Base-by-base conservation (phyloP, 2,329 filamentous ascomycete genomes). In the Sporothrix pallida region DNA sequence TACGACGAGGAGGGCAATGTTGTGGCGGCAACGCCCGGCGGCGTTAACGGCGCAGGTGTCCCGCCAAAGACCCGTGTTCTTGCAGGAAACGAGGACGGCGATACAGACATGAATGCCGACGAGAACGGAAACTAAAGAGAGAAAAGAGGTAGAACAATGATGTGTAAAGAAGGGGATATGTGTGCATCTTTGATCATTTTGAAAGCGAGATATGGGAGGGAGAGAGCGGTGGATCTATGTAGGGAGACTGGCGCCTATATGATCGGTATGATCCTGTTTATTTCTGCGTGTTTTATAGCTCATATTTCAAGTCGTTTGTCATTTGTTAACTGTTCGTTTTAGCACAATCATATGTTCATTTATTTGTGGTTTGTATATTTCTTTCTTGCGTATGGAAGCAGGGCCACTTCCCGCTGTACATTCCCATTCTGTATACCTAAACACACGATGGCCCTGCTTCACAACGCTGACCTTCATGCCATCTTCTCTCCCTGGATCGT, bases 1-100 rank as follows among this genome's bases (percentile, higher is more conserved):
- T 92, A 98, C 62, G 94, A 99, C 81, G 96, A 99, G 83, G 88
- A 93, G 68, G 95, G 94, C 74, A 91, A 97, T 73, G 91, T 97
- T 7, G 93, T 95, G 26, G 93, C 94, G 2, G 87, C 91, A 42
- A 98, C 95, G 2, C 95, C 95, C 0, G 94, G 94, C 9, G 52
- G 6, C 86, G 89, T 2, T 88, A 87, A 1, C 78, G 80, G 3
- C 20, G 71, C 72, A 86, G 86, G n/a, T 88, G 89, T 88, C 13
- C 90, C 89, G 2, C 87, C 67, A 10, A 69, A 87, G 81, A 89
- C 87, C 0, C 92, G 90, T 80, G 87, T 94, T 13, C 83, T 94
- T 67, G 89, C 89, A 7, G 71, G 69, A 48, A 63, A 63, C 60
- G 60, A 63, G 0, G 89, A 91, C 75, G 87, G 86, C 67, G 89